Conservation (phyloP, 495 filamentous ascomycete genomes). For the Penicillium manginii region DNA sequence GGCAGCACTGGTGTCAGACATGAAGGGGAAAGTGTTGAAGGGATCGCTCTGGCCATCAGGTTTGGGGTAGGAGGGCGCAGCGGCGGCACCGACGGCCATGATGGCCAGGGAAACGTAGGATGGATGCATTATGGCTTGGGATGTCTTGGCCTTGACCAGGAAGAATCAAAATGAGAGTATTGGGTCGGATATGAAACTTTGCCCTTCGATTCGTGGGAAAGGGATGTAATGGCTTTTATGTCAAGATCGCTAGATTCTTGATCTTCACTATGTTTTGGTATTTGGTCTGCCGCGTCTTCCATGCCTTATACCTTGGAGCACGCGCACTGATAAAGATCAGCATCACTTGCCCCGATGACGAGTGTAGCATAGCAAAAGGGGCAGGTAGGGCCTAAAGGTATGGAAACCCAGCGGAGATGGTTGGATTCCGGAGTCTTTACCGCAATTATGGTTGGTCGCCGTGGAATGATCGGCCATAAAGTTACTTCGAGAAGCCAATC, state of each 20-base stretch:
- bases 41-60: constrained; percentile 6
- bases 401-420: constrained; percentile 12
- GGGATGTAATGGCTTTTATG: constrained; percentile 27
- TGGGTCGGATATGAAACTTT: constrained; percentile 22
- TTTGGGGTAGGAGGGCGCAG: constrained; percentile 23
- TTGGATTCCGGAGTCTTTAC: constrained; percentile 6
- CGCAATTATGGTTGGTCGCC: constrained; percentile 6
- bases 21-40: constrained; percentile 28
- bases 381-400: constrained; percentile 9
- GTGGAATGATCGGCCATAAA: constrained; percentile 29
- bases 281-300: constrained; percentile 11
- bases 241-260: constrained; percentile 11
- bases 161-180: constrained; percentile 22
- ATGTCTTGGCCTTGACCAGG: constrained; percentile 5
- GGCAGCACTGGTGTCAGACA: constrained; percentile 8
- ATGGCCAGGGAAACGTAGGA: constrained; percentile 31
- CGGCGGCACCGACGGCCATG: constrained; percentile 28
- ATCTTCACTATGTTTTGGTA: constrained; percentile 5
- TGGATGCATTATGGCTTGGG: constrained; percentile 18
- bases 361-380: constrained; percentile 22
- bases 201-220: constrained; percentile 5
- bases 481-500: constrained; percentile 7
- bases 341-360: constrained; percentile 20
- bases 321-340: constrained; percentile 19
- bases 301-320: constrained; percentile 20